Percentiles rank a stretch among this genome's conserved stretches.
These are phyloP conservation scores for Torulaspora franciscae DNA, from an alignment of 805 yeast species.

Conservation along the genomic window DNA sequence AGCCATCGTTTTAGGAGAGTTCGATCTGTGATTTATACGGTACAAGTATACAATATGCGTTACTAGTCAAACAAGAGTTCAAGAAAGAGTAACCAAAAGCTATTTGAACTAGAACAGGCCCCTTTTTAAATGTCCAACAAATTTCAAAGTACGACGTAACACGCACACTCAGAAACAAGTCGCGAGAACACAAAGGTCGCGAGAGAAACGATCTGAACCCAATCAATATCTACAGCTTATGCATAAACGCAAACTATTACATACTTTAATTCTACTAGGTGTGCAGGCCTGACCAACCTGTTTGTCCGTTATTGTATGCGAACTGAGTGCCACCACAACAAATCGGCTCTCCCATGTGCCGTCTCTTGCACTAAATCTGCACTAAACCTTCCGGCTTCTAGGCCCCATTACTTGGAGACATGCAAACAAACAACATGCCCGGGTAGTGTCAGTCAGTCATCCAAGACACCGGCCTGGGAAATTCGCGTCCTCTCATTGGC, in stretches of 20 bases:
- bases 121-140: constrained; percentile 3
- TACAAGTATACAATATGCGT: not conserved
- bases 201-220: not conserved
- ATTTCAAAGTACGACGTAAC: not conserved
- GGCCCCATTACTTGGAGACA: too few relatives aligned
- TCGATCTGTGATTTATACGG: not conserved
- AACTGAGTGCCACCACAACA: not conserved
- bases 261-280: too few relatives aligned
- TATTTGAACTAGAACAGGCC: not conserved
- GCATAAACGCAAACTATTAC: too few relatives aligned
- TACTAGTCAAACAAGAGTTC: not conserved
- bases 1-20: constrained; percentile 42
- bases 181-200: too few relatives aligned
- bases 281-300: too few relatives aligned
- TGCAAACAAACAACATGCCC: too few relatives aligned
- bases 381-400: too few relatives aligned
- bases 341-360: not conserved
- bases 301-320: too few relatives aligned
- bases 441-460: too few relatives aligned
- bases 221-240: not conserved
- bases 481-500: constrained; percentile 4
- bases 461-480: not conserved
- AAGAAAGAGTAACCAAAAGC: not conserved
- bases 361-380: not conserved
- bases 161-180: too few relatives aligned